phyloP scores from a whole-genome alignment of 148 eudicot genomes.

The Polygonum maritimum region DNA sequence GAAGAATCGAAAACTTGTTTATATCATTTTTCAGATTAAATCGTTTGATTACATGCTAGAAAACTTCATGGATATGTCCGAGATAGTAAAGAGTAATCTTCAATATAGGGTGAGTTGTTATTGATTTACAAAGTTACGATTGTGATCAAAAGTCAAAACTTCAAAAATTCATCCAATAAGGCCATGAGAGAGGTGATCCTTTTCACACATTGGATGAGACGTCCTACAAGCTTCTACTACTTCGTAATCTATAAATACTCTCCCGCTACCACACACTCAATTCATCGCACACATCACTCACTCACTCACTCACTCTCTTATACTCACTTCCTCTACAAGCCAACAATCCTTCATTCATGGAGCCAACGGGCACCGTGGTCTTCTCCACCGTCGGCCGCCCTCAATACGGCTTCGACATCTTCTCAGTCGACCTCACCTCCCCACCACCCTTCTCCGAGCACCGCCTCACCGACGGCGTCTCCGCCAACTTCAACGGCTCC shows the following conservation, averaged over 20 bases:
- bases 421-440: slow-evolving; percentile 29
- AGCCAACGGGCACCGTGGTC: slow-evolving; percentile 34
- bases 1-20: no score
- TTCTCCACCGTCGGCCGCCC: slow-evolving; percentile 57
- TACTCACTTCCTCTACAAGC: background rate
- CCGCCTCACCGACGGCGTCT: slow-evolving; percentile 60
- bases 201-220: no score
- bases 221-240: background rate
- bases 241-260: background rate
- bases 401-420: slow-evolving; percentile 61
- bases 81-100: no score
- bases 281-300: background rate
- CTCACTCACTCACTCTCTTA: background rate
- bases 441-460: slow-evolving; percentile 15
- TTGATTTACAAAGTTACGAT: no score
- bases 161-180: no score
- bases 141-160: no score
- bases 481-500: slow-evolving; percentile 59
- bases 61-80: no score
- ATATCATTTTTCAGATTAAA: no score
- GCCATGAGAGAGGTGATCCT: no score
- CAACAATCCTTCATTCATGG: slow-evolving; percentile 1
- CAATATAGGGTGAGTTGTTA: no score
- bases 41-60: no score
- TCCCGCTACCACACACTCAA: background rate